Conservation (phyloP, 2,329 filamentous ascomycete species). For the Phyllosticta citribraziliensis region DNA sequence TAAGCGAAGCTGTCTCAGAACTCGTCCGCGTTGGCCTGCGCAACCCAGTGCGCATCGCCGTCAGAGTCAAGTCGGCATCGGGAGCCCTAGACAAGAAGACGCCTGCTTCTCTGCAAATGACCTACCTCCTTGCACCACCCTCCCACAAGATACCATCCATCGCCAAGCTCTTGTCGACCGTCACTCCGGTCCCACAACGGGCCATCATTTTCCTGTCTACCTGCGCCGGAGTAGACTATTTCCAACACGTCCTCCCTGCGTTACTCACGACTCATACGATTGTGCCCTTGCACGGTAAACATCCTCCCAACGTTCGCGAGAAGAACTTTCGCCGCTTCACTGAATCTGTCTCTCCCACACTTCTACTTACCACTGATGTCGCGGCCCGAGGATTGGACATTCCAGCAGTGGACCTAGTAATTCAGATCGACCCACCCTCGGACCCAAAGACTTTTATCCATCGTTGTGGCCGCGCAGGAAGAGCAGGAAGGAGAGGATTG, state of each 20-base stretch:
- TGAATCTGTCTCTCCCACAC: slow-evolving; percentile 60
- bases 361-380: slow-evolving; percentile 87
- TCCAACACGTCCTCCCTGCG: slow-evolving; percentile 66
- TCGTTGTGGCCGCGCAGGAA: slow-evolving; percentile 53
- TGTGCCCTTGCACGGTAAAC: slow-evolving; percentile 83
- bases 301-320: slow-evolving; percentile 74
- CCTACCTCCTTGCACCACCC: slow-evolving; percentile 65
- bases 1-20: slow-evolving; percentile 90
- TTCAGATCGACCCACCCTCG: slow-evolving; percentile 76
- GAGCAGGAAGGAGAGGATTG: slow-evolving; percentile 61
- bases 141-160: slow-evolving; percentile 73
- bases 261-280: slow-evolving; percentile 58
- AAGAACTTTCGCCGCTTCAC: slow-evolving; percentile 80
- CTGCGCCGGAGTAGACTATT: slow-evolving; percentile 91
- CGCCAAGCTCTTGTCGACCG: slow-evolving; percentile 55
- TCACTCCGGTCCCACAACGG: slow-evolving; percentile 69
- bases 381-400: slow-evolving; percentile 87
- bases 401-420: slow-evolving; percentile 79
- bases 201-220: slow-evolving; percentile 89
- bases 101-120: slow-evolving; percentile 86
- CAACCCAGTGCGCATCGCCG: slow-evolving; percentile 90
- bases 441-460: slow-evolving; percentile 79
- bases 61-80: slow-evolving; percentile 62
- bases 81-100: slow-evolving; percentile 77
- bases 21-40: slow-evolving; percentile 84